Conservation (phyloP, 2,329 filamentous ascomycete species). For the Alternaria novae-zelandiae region DNA sequence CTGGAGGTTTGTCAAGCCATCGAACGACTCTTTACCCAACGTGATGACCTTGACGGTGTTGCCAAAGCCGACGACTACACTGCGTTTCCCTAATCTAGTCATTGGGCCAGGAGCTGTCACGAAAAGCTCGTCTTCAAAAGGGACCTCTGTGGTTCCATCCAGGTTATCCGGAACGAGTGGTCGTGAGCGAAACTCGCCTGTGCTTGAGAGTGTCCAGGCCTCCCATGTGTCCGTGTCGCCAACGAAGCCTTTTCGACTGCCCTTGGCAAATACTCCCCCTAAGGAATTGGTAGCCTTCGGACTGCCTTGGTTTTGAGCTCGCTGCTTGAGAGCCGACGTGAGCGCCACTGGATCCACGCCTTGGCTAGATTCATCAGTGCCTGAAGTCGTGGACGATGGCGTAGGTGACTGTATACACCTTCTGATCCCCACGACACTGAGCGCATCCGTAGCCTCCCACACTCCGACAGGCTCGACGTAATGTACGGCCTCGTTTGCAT, state of each 20-base stretch:
- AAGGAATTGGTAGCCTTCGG: slow-evolving; percentile 11
- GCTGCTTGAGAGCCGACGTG: slow-evolving; percentile 38
- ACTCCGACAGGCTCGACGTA: slow-evolving; percentile 67
- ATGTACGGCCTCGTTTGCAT: slow-evolving; percentile 59
- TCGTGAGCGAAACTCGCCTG: slow-evolving; percentile 53
- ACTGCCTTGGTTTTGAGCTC: slow-evolving; percentile 25
- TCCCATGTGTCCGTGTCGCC: slow-evolving; percentile 56
- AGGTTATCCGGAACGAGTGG: slow-evolving; percentile 40
- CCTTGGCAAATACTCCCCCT: slow-evolving; percentile 8
- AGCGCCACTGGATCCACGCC: slow-evolving; percentile 17
- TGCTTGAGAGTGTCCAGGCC: slow-evolving; percentile 58
- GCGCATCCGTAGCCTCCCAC: slow-evolving; percentile 68
- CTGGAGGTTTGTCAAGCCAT: slow-evolving; percentile 37
- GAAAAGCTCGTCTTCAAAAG: slow-evolving; percentile 61
- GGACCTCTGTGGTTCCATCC: slow-evolving; percentile 16
- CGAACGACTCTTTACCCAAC: slow-evolving; percentile 70
- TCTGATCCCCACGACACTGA: slow-evolving; percentile 69
- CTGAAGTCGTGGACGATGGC: slow-evolving; percentile 37
- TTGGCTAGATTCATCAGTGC: slow-evolving; percentile 26
- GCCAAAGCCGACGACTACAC: slow-evolving; percentile 73
- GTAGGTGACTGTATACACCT: slow-evolving; percentile 48
- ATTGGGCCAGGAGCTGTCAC: slow-evolving; percentile 72
- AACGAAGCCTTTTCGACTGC: background rate
- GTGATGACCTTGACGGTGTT: slow-evolving; percentile 75
- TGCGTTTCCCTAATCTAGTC: slow-evolving; percentile 65